Evolutionary conservation across 306 rosid genomes (phyloP), one percentile per base, ranked within the genome.

Genomic region (Macrotyloma uniflorum): DNA sequence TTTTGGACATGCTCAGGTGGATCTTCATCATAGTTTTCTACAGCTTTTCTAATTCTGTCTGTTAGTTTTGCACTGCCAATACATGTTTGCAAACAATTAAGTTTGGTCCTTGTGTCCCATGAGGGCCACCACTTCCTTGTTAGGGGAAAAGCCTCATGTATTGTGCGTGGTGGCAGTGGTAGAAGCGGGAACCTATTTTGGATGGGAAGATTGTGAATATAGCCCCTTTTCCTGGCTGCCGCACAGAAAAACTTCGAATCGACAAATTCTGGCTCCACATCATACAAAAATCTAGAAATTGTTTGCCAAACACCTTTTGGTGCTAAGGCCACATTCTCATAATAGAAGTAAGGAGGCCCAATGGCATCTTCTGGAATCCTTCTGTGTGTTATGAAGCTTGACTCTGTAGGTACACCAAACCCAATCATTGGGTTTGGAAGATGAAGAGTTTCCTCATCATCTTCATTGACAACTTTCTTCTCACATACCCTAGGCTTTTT

Each of bases 271-370:
- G 99, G 99, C 35, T 90, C 88, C 3, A 96, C 88, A 4, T 93
- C 98, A 66, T 88, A 91, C 19, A 96, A 72, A 78, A 90, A 93
- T 15, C 98, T 84, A 0, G 98, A 93, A 40, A 96, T 96, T 0
- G 94, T 96, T 80, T 66, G 89, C 99, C 99, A 96, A 18, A 93
- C 98, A 16, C 99, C 98, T 80, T 90, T 96, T 0, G 99, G 99
- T 50, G 99, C 93, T 22, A 93, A 86, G 2, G 99, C 99, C 36
- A 96, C 99, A 6, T 96, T 96, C 85, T 96, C 99, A n/a, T 91
- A 96, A 40, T 96, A 96, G 70, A 96, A 96, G 76, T 87, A 96
- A 1, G 99, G 99, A 9, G 99, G 96, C 8, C 99, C 98, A 19
- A 40, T 59, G n/a, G 93, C 97, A 49, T 83, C 88, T 22, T 86